Percentiles rank a stretch among this genome's conserved stretches.
phyloP scores from a whole-genome alignment of 805 yeast genomes.

The Candida anglica region DNA sequence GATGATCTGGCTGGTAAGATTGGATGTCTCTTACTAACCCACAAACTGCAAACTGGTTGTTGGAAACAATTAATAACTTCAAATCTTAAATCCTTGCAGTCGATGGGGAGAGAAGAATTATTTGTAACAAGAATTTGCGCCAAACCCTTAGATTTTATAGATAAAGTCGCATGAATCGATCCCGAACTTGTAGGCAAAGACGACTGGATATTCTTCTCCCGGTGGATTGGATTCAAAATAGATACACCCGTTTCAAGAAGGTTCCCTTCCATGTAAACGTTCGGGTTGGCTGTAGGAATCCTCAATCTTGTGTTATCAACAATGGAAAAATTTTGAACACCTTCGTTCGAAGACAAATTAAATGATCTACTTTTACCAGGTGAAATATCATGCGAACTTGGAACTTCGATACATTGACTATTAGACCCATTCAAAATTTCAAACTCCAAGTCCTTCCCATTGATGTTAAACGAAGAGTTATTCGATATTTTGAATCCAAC shows the following conservation, averaged over 20 bases:
- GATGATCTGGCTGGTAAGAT: constrained; percentile 25
- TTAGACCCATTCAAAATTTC: constrained; percentile 16
- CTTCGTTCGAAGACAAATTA: constrained; percentile 14
- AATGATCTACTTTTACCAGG: constrained; percentile 13
- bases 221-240: background rate
- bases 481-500: constrained; percentile 17
- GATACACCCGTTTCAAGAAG: too few relatives aligned
- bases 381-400: constrained; percentile 14
- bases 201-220: background rate
- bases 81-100: constrained; percentile 26
- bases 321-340: background rate
- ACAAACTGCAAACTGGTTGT: constrained; percentile 18
- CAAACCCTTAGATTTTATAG: constrained; percentile 27
- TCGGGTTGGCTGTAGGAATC: constrained; percentile 10
- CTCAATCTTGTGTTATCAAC: constrained; percentile 10
- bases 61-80: constrained; percentile 27
- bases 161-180: constrained; percentile 14
- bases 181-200: too few relatives aligned
- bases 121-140: constrained; percentile 30
- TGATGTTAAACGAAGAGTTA: constrained; percentile 15
- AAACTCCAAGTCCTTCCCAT: constrained; percentile 26
- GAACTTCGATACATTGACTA: constrained; percentile 13
- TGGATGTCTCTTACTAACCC: constrained; percentile 28
- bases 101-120: constrained; percentile 19
- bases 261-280: constrained; percentile 11